Evolutionary conservation across 768 basidiomycete genomes (phyloP).

Genomic region (Myochromella boudieri): DNA sequence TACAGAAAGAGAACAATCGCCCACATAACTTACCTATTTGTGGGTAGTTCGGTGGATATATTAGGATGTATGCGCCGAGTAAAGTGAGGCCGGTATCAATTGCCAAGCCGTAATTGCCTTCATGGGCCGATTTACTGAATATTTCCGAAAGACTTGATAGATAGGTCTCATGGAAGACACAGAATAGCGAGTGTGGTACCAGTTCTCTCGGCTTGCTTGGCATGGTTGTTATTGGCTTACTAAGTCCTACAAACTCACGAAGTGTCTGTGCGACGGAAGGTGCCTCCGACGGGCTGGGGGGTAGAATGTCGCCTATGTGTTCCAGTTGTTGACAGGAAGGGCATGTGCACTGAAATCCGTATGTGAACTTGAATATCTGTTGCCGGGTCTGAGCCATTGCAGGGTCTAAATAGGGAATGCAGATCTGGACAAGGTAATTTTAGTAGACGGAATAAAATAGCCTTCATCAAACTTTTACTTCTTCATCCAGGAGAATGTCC

Average conservation of each 20-base stretch:
- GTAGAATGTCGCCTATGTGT: conserved; percentile 34
- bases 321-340: conserved; percentile 50
- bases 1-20: neutral
- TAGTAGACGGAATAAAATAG: neutral
- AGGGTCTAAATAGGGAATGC: conserved; percentile 76
- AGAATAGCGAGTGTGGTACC: conserved; percentile 40
- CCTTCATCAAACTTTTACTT: conserved; percentile 43
- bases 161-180: conserved; percentile 56
- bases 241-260: conserved; percentile 37
- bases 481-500: conserved; percentile 56
- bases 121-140: conserved; percentile 73
- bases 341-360: conserved; percentile 70
- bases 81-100: conserved; percentile 54
- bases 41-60: conserved; percentile 81
- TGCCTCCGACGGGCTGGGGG: conserved; percentile 34
- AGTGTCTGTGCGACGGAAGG: conserved; percentile 30
- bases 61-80: conserved; percentile 62
- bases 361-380: conserved; percentile 57
- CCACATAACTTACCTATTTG: conserved; percentile 59
- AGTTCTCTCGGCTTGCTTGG: conserved; percentile 28
- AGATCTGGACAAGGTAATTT: conserved; percentile 45
- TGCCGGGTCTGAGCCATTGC: conserved; percentile 63
- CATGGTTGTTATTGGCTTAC: conserved; percentile 22
- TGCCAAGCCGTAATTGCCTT: conserved; percentile 54
- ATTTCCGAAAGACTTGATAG: conserved; percentile 56